phyloP scores from a whole-genome alignment of 2,329 filamentous ascomycete genomes.

The Chrysoporthe puriensis region DNA sequence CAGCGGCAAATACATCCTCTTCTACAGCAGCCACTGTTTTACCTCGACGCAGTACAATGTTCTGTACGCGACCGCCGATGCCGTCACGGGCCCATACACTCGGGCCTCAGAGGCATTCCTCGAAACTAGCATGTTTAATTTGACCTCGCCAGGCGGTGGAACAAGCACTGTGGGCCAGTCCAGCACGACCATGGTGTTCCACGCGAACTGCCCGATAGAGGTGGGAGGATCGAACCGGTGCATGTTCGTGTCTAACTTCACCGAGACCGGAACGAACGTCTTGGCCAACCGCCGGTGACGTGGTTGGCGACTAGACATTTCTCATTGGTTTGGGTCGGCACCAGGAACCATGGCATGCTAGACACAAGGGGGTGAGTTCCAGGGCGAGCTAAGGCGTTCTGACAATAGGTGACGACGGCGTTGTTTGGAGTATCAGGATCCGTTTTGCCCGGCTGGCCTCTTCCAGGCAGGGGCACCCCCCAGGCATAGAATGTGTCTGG shows the following conservation, averaged over 20 bases:
- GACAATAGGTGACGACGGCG: conserved; percentile 11
- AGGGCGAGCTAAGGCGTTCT: not conserved
- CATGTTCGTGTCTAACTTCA: conserved; percentile 27
- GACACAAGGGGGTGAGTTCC: not conserved
- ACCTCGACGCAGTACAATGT: conserved; percentile 58
- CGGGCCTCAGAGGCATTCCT: conserved; percentile 16
- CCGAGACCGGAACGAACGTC: conserved; percentile 21
- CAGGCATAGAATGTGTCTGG: not conserved
- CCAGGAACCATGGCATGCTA: conserved; percentile 16
- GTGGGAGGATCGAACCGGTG: conserved; percentile 25
- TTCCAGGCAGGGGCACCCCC: not conserved
- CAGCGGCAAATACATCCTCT: conserved; percentile 60
- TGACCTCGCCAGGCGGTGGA: conserved; percentile 28
- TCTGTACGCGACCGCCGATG: conserved; percentile 56
- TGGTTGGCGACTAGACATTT: conserved; percentile 8
- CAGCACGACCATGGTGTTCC: conserved; percentile 24
- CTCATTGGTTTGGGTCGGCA: conserved; percentile 9
- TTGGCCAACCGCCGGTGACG: conserved; percentile 18
- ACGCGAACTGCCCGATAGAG: conserved; percentile 24
- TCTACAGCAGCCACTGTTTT: conserved; percentile 66
- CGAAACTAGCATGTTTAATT: conserved; percentile 19
- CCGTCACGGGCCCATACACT: conserved; percentile 25
- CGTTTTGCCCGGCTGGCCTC: not conserved
- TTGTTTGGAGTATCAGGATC: conserved; percentile 9
- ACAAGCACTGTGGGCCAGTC: conserved; percentile 23